phyloP scores from a whole-genome alignment of 2,329 filamentous ascomycete genomes.

The Colletotrichum ledebouriae region DNA sequence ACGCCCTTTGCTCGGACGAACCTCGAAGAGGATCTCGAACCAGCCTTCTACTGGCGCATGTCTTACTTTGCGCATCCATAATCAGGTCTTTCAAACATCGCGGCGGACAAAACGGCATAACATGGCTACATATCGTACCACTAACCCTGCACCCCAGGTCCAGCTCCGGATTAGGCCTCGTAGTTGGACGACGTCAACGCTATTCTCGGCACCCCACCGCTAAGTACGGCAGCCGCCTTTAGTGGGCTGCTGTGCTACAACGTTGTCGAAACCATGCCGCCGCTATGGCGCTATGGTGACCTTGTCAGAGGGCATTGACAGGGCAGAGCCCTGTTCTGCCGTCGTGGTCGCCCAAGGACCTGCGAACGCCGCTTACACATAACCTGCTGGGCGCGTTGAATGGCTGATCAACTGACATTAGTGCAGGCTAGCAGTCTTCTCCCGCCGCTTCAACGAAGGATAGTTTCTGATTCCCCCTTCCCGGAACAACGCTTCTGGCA shows the following conservation, averaged over 20 bases:
- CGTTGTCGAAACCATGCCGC: slow-evolving; percentile 1
- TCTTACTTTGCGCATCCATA: neutral
- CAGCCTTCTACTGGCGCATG: neutral
- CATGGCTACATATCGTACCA: neutral
- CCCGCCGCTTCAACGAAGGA: slow-evolving; percentile 6
- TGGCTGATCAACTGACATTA: slow-evolving; percentile 8
- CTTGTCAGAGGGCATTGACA: neutral
- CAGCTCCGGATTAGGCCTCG: slow-evolving; percentile 2
- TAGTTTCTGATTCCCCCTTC: slow-evolving; percentile 7
- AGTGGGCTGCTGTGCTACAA: slow-evolving; percentile 17
- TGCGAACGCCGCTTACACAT: neutral
- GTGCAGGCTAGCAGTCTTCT: neutral
- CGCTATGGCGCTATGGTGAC: slow-evolving; percentile 1
- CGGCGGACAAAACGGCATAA: neutral
- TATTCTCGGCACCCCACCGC: slow-evolving; percentile 8
- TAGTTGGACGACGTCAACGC: neutral
- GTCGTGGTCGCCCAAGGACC: neutral
- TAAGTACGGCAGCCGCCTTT: neutral
- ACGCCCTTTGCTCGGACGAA: too few species aligned
- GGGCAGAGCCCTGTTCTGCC: neutral
- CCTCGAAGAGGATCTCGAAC: neutral
- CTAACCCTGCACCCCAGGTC: slow-evolving; percentile 4
- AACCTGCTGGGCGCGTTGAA: neutral
- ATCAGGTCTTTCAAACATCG: neutral
- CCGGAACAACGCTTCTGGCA: neutral